A percentile compares a stretch with the other conserved stretches of the same genome.
Conservation (phyloP, 345 rosid species). For the Adansonia digitata region DNA sequence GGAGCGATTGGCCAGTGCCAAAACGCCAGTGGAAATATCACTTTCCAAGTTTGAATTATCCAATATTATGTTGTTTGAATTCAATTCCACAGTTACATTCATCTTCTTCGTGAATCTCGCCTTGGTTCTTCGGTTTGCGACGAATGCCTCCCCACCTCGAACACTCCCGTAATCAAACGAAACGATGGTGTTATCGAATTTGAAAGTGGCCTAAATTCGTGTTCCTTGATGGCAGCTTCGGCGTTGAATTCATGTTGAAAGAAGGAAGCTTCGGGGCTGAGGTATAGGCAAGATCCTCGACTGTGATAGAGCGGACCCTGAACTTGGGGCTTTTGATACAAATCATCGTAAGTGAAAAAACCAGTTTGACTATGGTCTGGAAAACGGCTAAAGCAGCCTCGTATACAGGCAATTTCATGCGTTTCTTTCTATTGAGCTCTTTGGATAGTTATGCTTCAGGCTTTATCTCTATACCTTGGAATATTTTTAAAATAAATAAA, state of each 20-base stretch:
- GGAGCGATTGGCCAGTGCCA: constrained; percentile 29
- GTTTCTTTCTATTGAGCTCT: constrained; percentile 1
- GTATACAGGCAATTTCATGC: background rate
- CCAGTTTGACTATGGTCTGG: background rate
- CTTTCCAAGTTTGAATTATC: constrained; percentile 10
- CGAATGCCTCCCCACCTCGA: constrained; percentile 23
- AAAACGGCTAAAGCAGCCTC: background rate
- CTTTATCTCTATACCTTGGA: background rate
- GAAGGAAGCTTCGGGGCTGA: constrained; percentile 10
- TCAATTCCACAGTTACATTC: constrained; percentile 19
- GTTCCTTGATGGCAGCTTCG: constrained; percentile 27
- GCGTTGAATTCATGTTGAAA: constrained; percentile 25
- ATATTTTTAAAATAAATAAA: too few species aligned
- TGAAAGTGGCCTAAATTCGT: constrained; percentile 36
- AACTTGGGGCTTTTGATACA: background rate
- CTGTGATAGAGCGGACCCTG: background rate
- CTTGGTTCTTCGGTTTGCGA: constrained; percentile 19
- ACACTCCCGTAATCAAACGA: constrained; percentile 18
- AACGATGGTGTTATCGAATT: constrained; percentile 22
- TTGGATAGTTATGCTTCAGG: background rate
- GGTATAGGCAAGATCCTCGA: background rate
- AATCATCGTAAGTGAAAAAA: background rate
- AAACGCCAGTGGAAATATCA: constrained; percentile 30
- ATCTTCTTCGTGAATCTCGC: constrained; percentile 25
- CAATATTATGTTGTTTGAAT: constrained; percentile 11